A percentile compares a stretch with the other conserved stretches of the same genome.
Conservation (phyloP, 805 yeast species). For the Zygotorulaspora danielsina region DNA sequence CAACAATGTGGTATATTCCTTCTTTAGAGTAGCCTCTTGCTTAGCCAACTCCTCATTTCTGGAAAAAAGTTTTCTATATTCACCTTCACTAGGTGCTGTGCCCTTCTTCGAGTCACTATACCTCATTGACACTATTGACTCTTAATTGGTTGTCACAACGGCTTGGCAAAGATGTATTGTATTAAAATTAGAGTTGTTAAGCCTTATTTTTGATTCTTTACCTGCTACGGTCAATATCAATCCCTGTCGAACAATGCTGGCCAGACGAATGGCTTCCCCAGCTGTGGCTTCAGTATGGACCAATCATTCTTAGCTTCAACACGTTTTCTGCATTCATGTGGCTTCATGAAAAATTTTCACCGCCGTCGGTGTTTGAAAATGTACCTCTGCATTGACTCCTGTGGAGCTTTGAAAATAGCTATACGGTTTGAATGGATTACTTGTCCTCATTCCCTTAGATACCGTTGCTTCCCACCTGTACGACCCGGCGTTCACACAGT, state of each 20-base stretch:
- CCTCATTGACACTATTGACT: not conserved
- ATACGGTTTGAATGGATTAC: not conserved
- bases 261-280: not conserved
- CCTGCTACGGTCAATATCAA: too few relatives aligned
- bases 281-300: conserved; percentile 1
- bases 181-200: too few relatives aligned
- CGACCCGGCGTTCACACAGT: too few relatives aligned
- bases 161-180: too few relatives aligned
- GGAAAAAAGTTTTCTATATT: conserved; percentile 15
- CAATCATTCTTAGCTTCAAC: not conserved
- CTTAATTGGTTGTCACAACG: not conserved
- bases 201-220: too few relatives aligned
- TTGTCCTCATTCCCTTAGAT: not conserved
- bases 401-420: not conserved
- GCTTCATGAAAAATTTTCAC: conserved; percentile 4
- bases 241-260: too few relatives aligned
- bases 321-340: conserved; percentile 4
- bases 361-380: conserved; percentile 3
- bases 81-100: conserved; percentile 10
- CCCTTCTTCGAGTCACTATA: conserved; percentile 1
- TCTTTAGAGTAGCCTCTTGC: conserved; percentile 30
- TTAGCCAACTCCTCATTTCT: conserved; percentile 32
- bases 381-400: conserved; percentile 1
- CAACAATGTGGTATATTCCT: conserved; percentile 32
- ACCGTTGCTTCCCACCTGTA: not conserved